phyloP scores from a whole-genome alignment of 345 rosid genomes.

The Salix purpurea region DNA sequence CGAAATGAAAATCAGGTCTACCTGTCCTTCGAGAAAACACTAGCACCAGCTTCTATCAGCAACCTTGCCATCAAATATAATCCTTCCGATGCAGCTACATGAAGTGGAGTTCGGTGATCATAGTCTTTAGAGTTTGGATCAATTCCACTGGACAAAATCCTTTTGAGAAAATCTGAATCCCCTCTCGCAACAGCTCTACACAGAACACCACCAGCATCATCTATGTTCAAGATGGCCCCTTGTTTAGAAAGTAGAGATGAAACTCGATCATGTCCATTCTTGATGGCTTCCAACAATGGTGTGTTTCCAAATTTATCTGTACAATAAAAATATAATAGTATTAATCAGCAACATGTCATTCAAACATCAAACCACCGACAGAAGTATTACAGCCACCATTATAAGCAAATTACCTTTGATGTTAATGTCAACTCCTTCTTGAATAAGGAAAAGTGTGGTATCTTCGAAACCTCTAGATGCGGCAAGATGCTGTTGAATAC shows the following conservation, averaged over 20 bases:
- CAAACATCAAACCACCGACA: background rate
- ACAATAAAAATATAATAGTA: background rate
- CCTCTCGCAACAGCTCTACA: constrained; percentile 67
- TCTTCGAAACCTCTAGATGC: constrained; percentile 81
- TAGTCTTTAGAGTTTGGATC: constrained; percentile 87
- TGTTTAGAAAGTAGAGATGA: constrained; percentile 55
- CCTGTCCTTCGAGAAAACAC: constrained; percentile 79
- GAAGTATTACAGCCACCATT: background rate
- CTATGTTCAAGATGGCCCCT: constrained; percentile 64
- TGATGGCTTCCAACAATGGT: constrained; percentile 84
- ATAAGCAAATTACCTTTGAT: constrained; percentile 55
- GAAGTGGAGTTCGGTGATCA: constrained; percentile 88
- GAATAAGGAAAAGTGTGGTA: constrained; percentile 56
- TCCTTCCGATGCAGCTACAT: constrained; percentile 89
- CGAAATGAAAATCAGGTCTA: constrained; percentile 12
- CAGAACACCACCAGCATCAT: constrained; percentile 72
- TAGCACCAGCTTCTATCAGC: constrained; percentile 79
- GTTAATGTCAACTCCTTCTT: constrained; percentile 55
- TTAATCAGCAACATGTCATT: background rate
- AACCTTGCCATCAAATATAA: constrained; percentile 64
- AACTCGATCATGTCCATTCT: constrained; percentile 60
- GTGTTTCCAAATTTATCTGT: constrained; percentile 86
- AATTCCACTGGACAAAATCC: constrained; percentile 59
- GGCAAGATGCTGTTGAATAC: constrained; percentile 74
- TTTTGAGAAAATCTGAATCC: constrained; percentile 69